These are phyloP conservation scores for Rhinocladiella similis DNA, from an alignment of 2,329 filamentous ascomycete species.

Conservation along the genomic window DNA sequence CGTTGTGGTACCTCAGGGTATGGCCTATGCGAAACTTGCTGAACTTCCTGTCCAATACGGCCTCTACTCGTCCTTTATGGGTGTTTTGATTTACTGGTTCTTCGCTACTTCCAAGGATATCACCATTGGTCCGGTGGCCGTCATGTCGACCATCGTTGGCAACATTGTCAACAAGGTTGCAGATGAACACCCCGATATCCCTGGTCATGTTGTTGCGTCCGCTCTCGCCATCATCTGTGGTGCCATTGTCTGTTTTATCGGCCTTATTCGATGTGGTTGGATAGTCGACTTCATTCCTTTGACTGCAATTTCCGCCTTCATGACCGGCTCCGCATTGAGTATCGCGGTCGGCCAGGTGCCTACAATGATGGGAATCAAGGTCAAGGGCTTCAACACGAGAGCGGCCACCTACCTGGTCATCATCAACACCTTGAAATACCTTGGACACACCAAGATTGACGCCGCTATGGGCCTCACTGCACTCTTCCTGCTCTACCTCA, in stretches of 20 bases:
- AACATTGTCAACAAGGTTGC: slow-evolving; percentile 71
- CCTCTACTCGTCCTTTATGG: slow-evolving; percentile 94
- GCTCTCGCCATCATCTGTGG: slow-evolving; percentile 77
- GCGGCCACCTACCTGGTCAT: slow-evolving; percentile 79
- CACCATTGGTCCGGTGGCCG: slow-evolving; percentile 93
- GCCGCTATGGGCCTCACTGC: slow-evolving; percentile 87
- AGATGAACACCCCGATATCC: slow-evolving; percentile 55
- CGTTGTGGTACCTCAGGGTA: slow-evolving; percentile 91
- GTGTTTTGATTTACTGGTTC: slow-evolving; percentile 92
- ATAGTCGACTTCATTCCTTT: slow-evolving; percentile 92
- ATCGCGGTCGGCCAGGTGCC: slow-evolving; percentile 85
- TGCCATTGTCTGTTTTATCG: slow-evolving; percentile 73
- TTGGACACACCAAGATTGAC: slow-evolving; percentile 69
- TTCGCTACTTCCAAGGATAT: slow-evolving; percentile 99
- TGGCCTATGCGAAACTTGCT: slow-evolving; percentile 89
- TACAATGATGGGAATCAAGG: slow-evolving; percentile 73
- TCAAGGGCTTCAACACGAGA: slow-evolving; percentile 69
- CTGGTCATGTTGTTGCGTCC: slow-evolving; percentile 70
- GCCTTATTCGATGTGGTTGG: slow-evolving; percentile 78
- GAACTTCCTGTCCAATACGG: slow-evolving; percentile 79
- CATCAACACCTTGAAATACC: slow-evolving; percentile 75
- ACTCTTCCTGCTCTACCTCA: slow-evolving; percentile 72
- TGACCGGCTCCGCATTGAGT: slow-evolving; percentile 91
- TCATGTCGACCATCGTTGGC: slow-evolving; percentile 89
- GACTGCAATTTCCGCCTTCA: slow-evolving; percentile 88